phyloP scores from a whole-genome alignment of 1,284 basidiomycete species.

The Moesziomyces antarcticus region DNA sequence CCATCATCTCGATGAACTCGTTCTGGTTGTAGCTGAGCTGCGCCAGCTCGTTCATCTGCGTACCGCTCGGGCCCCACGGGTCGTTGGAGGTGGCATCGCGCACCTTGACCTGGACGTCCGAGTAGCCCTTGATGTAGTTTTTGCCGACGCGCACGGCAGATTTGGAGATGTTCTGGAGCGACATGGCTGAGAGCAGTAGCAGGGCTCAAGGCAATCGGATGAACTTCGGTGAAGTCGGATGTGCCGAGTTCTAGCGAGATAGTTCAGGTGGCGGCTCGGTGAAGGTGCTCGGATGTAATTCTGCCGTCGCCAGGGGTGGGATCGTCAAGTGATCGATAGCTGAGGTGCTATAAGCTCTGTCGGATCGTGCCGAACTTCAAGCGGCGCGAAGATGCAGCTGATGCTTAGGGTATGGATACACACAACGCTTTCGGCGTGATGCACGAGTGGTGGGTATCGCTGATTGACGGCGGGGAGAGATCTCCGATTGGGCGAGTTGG shows the following conservation, averaged over 20 bases:
- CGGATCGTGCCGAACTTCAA: too few relatives aligned
- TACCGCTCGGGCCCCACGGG: conserved; percentile 97
- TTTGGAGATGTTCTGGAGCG: conserved; percentile 66
- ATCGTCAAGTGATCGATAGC: too few relatives aligned
- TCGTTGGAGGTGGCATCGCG: conserved; percentile 99
- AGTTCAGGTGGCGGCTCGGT: too few relatives aligned
- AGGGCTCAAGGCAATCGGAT: not conserved
- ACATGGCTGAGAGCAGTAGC: conserved; percentile 31
- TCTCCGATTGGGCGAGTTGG: too few relatives aligned
- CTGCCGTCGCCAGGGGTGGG: too few relatives aligned
- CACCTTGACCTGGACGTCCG: conserved; percentile 84
- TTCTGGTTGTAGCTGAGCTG: conserved; percentile 98
- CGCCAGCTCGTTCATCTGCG: conserved; percentile 96
- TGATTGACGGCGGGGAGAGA: too few relatives aligned
- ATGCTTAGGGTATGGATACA: too few relatives aligned
- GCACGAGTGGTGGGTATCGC: too few relatives aligned
- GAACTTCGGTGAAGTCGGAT: not conserved
- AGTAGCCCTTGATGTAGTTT: conserved; percentile 67
- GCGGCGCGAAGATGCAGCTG: too few relatives aligned
- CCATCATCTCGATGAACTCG: conserved; percentile 99
- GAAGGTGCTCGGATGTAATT: too few relatives aligned
- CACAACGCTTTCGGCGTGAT: too few relatives aligned
- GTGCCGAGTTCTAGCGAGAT: not conserved
- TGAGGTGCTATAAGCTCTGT: too few relatives aligned
- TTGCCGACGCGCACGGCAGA: conserved; percentile 66